A percentile compares a stretch with the other conserved stretches of the same genome.
Evolutionary conservation across 2,329 filamentous ascomycete species (phyloP).

Genomic region (Scedosporium minutisporum): DNA sequence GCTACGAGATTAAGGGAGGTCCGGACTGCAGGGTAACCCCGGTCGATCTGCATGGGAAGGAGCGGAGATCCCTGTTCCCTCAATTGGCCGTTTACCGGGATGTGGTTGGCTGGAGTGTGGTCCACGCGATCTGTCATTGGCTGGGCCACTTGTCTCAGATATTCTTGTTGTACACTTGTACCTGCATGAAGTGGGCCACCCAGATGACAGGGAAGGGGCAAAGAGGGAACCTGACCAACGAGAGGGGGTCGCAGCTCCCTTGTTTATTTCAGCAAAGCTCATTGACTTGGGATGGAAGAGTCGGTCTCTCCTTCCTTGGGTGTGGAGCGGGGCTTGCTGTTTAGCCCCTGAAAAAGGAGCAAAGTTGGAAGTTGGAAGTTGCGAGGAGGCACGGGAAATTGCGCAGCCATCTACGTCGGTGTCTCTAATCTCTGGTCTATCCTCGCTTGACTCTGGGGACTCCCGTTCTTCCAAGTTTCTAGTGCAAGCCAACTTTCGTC

Average conservation of each 20-base stretch:
- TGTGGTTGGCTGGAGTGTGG: neutral
- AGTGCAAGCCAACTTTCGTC: neutral
- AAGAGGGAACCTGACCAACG: neutral
- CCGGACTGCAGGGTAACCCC: neutral
- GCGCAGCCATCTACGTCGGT: neutral
- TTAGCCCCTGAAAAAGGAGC: neutral
- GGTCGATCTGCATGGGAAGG: neutral
- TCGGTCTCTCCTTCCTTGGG: neutral
- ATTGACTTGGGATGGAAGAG: no score
- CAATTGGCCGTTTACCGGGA: neutral
- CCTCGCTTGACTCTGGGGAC: no score
- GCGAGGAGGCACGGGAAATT: neutral
- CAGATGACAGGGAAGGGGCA: neutral
- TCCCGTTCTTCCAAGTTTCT: neutral
- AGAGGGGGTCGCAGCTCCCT: neutral
- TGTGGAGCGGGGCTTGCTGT: neutral
- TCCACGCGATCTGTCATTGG: neutral
- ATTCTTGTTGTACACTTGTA: conserved; percentile 12
- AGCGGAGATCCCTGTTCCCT: neutral
- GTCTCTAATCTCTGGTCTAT: no score
- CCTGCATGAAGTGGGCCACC: conserved; percentile 13
- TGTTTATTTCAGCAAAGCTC: neutral
- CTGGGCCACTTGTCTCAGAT: conserved; percentile 19
- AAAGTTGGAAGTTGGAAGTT: neutral
- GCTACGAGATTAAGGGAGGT: neutral